A percentile compares a stretch with the other conserved stretches of the same genome.
These are phyloP conservation scores for Vigna mungo DNA, from an alignment of 306 rosid species.

Conservation along the genomic window DNA sequence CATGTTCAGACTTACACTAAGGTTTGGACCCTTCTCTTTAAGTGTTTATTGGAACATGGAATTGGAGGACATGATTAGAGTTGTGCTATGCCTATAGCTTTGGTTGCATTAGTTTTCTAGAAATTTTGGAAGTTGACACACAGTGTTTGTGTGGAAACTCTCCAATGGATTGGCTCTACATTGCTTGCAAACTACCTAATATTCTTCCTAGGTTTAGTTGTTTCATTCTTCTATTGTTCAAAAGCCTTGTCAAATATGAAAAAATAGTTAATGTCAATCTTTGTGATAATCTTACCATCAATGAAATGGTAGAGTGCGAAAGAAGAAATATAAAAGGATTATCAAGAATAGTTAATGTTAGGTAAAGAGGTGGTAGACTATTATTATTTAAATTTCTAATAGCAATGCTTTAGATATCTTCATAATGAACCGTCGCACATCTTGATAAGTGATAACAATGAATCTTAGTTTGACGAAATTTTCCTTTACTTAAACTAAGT, in stretches of 20 bases:
- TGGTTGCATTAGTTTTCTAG: conserved; percentile 31
- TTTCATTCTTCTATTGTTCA: conserved; percentile 19
- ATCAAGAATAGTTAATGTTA: conserved; percentile 42
- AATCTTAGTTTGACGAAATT: conserved; percentile 5
- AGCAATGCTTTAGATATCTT: neutral
- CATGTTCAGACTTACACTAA: conserved; percentile 96
- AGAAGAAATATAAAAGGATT: conserved; percentile 43
- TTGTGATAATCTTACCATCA: conserved; percentile 41
- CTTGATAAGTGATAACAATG: neutral
- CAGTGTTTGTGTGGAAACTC: neutral
- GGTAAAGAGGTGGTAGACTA: conserved; percentile 40
- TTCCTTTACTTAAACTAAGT: conserved; percentile 16
- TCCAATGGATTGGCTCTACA: conserved; percentile 21
- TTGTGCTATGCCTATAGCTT: conserved; percentile 33
- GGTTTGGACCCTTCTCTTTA: conserved; percentile 55
- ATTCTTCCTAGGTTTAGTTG: conserved; percentile 30
- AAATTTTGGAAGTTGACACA: conserved; percentile 9
- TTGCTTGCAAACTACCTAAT: conserved; percentile 12
- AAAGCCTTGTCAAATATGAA: conserved; percentile 19
- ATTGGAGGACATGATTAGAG: conserved; percentile 10
- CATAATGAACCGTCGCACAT: neutral
- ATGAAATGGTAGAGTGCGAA: conserved; percentile 44
- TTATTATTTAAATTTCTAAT: conserved; percentile 28
- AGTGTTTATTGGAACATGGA: conserved; percentile 17
- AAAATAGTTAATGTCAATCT: conserved; percentile 37